phyloP scores from a whole-genome alignment of 179 eudicot genomes.

The Camellia oleifera region DNA sequence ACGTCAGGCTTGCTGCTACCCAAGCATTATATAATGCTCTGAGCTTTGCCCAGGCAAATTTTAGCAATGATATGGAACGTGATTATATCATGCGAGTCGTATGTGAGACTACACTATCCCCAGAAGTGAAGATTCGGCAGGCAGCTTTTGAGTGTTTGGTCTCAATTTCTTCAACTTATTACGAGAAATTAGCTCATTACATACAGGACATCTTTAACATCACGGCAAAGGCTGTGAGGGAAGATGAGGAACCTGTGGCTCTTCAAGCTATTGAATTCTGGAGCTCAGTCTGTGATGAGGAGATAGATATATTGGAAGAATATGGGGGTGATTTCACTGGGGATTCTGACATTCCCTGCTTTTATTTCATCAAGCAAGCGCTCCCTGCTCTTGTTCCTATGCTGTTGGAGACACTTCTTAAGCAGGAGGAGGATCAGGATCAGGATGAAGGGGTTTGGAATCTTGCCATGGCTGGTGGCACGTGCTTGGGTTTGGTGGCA shows the following conservation, averaged over 20 bases:
- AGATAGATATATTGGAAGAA: conserved; percentile 81
- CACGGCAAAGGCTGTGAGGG: conserved; percentile 83
- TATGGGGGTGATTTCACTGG: conserved; percentile 75
- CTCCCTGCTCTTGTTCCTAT: conserved; percentile 88
- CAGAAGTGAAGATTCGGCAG: conserved; percentile 79
- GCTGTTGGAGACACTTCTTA: conserved; percentile 81
- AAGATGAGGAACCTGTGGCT: conserved; percentile 89
- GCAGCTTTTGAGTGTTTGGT: conserved; percentile 90
- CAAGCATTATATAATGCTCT: conserved; percentile 81
- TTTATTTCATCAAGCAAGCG: conserved; percentile 80
- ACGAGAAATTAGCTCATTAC: conserved; percentile 78
- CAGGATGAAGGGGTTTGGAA: conserved; percentile 97
- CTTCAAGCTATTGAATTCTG: conserved; percentile 90
- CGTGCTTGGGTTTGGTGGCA: conserved; percentile 90
- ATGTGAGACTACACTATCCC: conserved; percentile 74
- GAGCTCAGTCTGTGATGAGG: conserved; percentile 95
- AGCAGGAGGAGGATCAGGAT: conserved; percentile 94
- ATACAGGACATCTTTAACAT: conserved; percentile 80
- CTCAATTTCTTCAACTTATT: conserved; percentile 74
- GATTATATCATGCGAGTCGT: conserved; percentile 92
- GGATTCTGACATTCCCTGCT: conserved; percentile 88
- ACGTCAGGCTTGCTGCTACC: conserved; percentile 90
- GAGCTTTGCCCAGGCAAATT: conserved; percentile 88
- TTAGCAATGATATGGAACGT: conserved; percentile 83
- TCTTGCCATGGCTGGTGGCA: conserved; percentile 91